A percentile compares a stretch with the other conserved stretches of the same genome.
Conservation (phyloP, 106 monocot species). For the Ottelia alismoides region DNA sequence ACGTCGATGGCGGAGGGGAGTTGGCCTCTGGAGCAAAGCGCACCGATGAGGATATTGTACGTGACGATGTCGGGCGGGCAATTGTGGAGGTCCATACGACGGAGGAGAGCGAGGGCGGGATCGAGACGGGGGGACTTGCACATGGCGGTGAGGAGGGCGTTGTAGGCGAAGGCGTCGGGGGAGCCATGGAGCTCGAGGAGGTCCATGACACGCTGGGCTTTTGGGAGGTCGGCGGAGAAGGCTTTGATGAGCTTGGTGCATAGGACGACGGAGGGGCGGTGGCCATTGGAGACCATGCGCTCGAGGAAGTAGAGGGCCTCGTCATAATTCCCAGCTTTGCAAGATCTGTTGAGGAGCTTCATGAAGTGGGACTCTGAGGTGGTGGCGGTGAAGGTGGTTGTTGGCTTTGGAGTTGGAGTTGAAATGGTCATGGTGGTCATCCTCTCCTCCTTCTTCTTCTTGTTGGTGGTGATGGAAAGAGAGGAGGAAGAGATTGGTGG, state of each 20-base stretch:
- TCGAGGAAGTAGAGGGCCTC: slow-evolving; percentile 63
- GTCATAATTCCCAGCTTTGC: slow-evolving; percentile 42
- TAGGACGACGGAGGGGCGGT: slow-evolving; percentile 39
- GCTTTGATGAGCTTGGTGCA: slow-evolving; percentile 77
- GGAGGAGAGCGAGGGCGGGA: slow-evolving; percentile 14
- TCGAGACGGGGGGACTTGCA: slow-evolving; percentile 20
- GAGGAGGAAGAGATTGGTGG: no score
- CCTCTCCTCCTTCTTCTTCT: no score
- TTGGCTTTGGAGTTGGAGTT: no score
- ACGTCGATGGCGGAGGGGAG: slow-evolving; percentile 21
- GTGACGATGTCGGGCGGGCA: slow-evolving; percentile 44
- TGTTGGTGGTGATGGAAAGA: no score
- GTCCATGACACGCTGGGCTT: slow-evolving; percentile 38
- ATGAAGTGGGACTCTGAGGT: no score
- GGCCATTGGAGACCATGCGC: slow-evolving; percentile 32
- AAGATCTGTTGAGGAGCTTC: slow-evolving; percentile 44
- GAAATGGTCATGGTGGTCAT: no score
- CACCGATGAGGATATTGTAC: slow-evolving; percentile 50
- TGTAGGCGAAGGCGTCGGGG: slow-evolving; percentile 54
- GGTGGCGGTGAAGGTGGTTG: no score
- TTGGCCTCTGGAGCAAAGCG: slow-evolving; percentile 30
- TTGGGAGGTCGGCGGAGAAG: slow-evolving; percentile 14
- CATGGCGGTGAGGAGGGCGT: slow-evolving; percentile 36
- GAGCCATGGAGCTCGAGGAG: slow-evolving; percentile 36
- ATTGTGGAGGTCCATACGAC: slow-evolving; percentile 22